A percentile compares a stretch with the other conserved stretches of the same genome.
phyloP scores from a whole-genome alignment of 768 basidiomycete species.

The Boletus rubescentipes region DNA sequence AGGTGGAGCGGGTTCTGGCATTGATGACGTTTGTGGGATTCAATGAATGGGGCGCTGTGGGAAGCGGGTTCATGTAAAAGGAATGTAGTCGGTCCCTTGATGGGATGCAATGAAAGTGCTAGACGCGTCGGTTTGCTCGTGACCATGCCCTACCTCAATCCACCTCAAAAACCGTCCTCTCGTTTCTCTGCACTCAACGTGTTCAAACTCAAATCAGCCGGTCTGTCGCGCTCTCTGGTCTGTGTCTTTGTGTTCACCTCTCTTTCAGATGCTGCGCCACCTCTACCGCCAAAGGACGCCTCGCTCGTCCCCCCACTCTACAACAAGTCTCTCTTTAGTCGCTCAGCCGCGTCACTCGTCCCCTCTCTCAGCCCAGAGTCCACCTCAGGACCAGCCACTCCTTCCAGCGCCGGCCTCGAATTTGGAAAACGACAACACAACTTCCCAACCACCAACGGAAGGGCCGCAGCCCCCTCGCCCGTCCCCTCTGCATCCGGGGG shows the following conservation, averaged over 20 bases:
- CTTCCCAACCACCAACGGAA: not conserved
- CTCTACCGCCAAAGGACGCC: conserved; percentile 63
- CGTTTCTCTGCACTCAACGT: conserved; percentile 43
- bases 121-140: too few relatives aligned
- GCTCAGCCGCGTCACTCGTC: conserved; percentile 48
- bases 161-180: conserved; percentile 29
- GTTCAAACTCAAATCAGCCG: conserved; percentile 36
- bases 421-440: conserved; percentile 2
- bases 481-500: conserved; percentile 17
- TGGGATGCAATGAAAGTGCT: too few relatives aligned
- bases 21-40: not conserved
- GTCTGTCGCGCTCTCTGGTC: not conserved
- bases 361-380: conserved; percentile 35
- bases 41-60: too few relatives aligned
- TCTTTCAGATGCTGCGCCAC: conserved; percentile 29
- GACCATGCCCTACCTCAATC: conserved; percentile 6
- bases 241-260: too few relatives aligned
- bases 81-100: too few relatives aligned
- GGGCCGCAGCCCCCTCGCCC: conserved; percentile 14
- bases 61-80: too few relatives aligned
- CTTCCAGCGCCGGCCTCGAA: conserved; percentile 6
- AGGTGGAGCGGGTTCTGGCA: conserved; percentile 28
- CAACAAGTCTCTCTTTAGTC: conserved; percentile 38
- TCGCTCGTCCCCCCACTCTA: conserved; percentile 18
- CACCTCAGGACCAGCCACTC: conserved; percentile 18